A percentile compares a stretch with the other conserved stretches of the same genome.
Conservation (phyloP, 1,139 yeast genomes). For the Suzukiozyma palmioleophila region DNA sequence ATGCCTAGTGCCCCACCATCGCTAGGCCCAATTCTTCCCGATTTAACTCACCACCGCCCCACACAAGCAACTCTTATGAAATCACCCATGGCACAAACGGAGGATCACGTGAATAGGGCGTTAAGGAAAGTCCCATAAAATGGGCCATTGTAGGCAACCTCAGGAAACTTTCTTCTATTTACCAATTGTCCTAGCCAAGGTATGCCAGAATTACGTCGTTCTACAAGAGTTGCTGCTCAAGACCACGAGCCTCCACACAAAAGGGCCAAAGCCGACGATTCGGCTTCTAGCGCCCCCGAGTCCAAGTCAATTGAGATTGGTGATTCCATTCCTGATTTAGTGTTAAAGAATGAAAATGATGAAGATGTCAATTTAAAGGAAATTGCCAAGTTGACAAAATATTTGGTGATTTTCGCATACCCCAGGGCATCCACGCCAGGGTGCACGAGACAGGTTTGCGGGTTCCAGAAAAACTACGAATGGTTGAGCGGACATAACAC, state of each 20-base stretch:
- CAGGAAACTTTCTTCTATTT: background rate
- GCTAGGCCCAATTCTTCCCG: too few species aligned
- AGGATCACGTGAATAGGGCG: too few species aligned
- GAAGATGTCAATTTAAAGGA: slow-evolving; percentile 48
- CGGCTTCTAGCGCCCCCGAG: slow-evolving; percentile 10
- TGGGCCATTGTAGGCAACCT: too few species aligned
- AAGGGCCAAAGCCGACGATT: slow-evolving; percentile 15
- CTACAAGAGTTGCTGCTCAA: slow-evolving; percentile 39
- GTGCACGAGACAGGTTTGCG: slow-evolving; percentile 89
- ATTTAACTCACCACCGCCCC: too few species aligned
- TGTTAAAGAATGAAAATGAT: slow-evolving; percentile 65
- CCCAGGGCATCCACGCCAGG: slow-evolving; percentile 96
- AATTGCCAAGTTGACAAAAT: slow-evolving; percentile 43
- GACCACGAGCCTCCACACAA: slow-evolving; percentile 17
- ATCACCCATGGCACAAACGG: too few species aligned
- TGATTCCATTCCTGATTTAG: slow-evolving; percentile 64
- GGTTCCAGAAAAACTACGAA: slow-evolving; percentile 66
- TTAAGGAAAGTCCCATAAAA: too few species aligned
- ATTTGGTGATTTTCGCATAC: slow-evolving; percentile 68
- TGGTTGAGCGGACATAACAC: slow-evolving; percentile 49
- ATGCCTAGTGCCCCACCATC: too few species aligned
- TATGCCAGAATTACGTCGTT: slow-evolving; percentile 54
- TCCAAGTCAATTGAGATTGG: slow-evolving; percentile 36
- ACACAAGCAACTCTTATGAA: too few species aligned
- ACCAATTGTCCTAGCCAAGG: background rate